Evolutionary conservation across 1,284 basidiomycete species (phyloP).

Genomic region (Vanrija pseudolonga): DNA sequence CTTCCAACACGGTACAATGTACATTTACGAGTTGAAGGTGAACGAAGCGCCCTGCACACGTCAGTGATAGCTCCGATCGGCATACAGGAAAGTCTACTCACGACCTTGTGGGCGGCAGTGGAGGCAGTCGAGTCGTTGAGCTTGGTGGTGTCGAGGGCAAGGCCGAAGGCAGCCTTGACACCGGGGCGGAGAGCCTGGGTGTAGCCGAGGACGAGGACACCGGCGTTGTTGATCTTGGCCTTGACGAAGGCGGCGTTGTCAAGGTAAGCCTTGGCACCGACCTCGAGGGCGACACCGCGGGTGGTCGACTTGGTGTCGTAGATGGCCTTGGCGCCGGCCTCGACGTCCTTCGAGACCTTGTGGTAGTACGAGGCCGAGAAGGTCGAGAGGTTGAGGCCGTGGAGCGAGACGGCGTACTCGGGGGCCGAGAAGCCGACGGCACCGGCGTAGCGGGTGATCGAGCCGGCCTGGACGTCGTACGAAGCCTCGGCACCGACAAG

Average conservation of each 20-base stretch:
- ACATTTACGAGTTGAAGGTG: slow-evolving; percentile 53
- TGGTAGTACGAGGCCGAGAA: slow-evolving; percentile 99
- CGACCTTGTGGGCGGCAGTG: slow-evolving; percentile 55
- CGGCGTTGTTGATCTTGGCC: slow-evolving; percentile 98
- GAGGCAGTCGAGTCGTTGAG: slow-evolving; percentile 62
- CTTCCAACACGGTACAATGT: background rate
- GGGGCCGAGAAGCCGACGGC: slow-evolving; percentile 84
- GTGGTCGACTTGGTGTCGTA: slow-evolving; percentile 92
- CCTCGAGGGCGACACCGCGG: slow-evolving; percentile 85
- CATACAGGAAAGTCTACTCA: background rate
- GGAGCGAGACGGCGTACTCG: slow-evolving; percentile 92
- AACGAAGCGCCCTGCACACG: slow-evolving; percentile 49
- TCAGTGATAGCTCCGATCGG: slow-evolving; percentile 28
- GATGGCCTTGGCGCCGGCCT: slow-evolving; percentile 96
- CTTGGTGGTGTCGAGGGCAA: slow-evolving; percentile 85
- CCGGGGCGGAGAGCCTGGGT: slow-evolving; percentile 89
- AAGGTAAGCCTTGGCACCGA: slow-evolving; percentile 81
- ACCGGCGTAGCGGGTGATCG: slow-evolving; percentile 85
- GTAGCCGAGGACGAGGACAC: slow-evolving; percentile 85
- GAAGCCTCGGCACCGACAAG: slow-evolving; percentile 92
- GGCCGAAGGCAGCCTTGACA: slow-evolving; percentile 89
- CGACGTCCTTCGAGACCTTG: slow-evolving; percentile 83
- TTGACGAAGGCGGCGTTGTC: slow-evolving; percentile 90
- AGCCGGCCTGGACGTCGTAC: slow-evolving; percentile 94
- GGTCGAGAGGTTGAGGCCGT: slow-evolving; percentile 89